phyloP scores from a whole-genome alignment of 148 eudicot genomes.

The Cornus florida region DNA sequence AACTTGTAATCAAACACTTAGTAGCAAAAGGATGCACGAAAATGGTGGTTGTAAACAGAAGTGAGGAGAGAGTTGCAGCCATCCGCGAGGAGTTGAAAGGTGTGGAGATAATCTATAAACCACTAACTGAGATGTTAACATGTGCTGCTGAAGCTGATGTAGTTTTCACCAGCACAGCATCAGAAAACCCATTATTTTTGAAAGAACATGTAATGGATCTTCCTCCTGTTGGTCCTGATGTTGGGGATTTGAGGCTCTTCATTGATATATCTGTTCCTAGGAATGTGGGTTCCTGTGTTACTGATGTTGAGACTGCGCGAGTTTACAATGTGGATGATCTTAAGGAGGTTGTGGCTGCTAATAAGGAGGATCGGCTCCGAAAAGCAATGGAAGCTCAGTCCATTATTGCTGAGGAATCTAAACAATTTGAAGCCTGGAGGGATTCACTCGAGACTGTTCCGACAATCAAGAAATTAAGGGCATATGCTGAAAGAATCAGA shows the following conservation, averaged over 20 bases:
- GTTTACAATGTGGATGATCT: constrained; percentile 88
- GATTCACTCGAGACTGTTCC: constrained; percentile 91
- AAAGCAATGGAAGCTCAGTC: constrained; percentile 85
- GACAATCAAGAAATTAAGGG: constrained; percentile 85
- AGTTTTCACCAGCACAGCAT: constrained; percentile 72
- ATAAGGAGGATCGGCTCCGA: constrained; percentile 73
- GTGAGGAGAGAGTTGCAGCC: constrained; percentile 61
- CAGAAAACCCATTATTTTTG: constrained; percentile 53
- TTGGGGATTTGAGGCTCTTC: constrained; percentile 68
- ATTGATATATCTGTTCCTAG: constrained; percentile 87
- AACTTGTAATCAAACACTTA: constrained; percentile 78
- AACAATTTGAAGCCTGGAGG: constrained; percentile 84
- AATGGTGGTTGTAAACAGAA: constrained; percentile 75
- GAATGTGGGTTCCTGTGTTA: constrained; percentile 70
- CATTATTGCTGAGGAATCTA: constrained; percentile 66
- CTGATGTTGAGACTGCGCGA: constrained; percentile 43
- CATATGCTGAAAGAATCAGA: constrained; percentile 84
- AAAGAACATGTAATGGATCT: constrained; percentile 56
- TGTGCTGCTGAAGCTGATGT: constrained; percentile 74
- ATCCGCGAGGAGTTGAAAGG: constrained; percentile 61
- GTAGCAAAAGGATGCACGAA: constrained; percentile 76
- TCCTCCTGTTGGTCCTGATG: constrained; percentile 46
- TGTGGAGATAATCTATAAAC: constrained; percentile 63
- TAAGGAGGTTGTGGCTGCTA: constrained; percentile 88
- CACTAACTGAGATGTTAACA: constrained; percentile 60